These are phyloP conservation scores for Cytospora leucostoma DNA, from an alignment of 2,329 filamentous ascomycete genomes.

Conservation along the genomic window DNA sequence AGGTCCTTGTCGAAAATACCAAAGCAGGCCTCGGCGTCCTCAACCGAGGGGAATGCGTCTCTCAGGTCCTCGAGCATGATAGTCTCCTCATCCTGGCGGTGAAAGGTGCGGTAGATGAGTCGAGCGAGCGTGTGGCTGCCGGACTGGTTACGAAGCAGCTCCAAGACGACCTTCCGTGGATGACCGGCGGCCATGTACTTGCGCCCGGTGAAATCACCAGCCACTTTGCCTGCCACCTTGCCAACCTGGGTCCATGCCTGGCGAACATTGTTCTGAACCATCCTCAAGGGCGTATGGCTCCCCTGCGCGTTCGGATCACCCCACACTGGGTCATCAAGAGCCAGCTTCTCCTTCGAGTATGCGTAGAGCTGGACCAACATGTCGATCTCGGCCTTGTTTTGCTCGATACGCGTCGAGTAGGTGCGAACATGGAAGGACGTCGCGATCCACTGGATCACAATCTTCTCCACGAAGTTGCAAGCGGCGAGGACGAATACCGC, in stretches of 20 bases:
- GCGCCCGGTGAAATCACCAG: constrained; percentile 87
- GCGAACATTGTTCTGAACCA: constrained; percentile 74
- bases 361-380: constrained; percentile 60
- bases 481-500: constrained; percentile 77
- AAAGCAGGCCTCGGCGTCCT: constrained; percentile 88
- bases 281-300: constrained; percentile 70
- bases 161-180: constrained; percentile 79
- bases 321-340: constrained; percentile 54
- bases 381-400: constrained; percentile 87
- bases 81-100: constrained; percentile 71
- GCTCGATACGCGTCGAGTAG: constrained; percentile 85
- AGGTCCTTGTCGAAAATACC: constrained; percentile 93
- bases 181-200: constrained; percentile 67
- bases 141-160: constrained; percentile 70
- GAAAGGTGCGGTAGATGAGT: constrained; percentile 84
- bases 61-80: constrained; percentile 78
- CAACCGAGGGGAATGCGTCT: constrained; percentile 74
- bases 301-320: constrained; percentile 50
- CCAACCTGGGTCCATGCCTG: constrained; percentile 78
- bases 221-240: constrained; percentile 81
- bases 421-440: constrained; percentile 90
- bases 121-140: constrained; percentile 84
- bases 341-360: constrained; percentile 75
- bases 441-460: constrained; percentile 91
- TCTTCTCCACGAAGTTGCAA: constrained; percentile 87